Evolutionary conservation across 495 filamentous ascomycete genomes (phyloP).

Genomic region (Sporormia fimetaria): DNA sequence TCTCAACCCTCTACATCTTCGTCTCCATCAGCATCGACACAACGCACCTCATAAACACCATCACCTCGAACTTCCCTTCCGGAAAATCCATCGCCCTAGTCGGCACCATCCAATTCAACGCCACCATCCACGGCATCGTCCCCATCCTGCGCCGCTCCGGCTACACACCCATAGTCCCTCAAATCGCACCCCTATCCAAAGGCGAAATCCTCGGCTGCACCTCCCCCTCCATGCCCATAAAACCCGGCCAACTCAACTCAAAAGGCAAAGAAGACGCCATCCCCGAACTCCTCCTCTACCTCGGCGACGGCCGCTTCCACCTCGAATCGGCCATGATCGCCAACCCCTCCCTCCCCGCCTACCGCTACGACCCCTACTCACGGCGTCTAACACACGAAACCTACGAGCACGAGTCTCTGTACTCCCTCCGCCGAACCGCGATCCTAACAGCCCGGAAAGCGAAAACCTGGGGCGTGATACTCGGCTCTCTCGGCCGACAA

Average conservation of each 20-base stretch:
- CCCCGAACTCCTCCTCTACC: constrained; percentile 77
- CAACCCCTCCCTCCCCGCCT: constrained; percentile 79
- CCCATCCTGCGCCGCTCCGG: constrained; percentile 66
- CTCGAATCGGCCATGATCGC: constrained; percentile 98
- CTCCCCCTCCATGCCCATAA: constrained; percentile 55
- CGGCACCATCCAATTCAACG: constrained; percentile 98
- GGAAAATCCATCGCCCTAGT: constrained; percentile 85
- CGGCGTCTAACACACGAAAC: constrained; percentile 78
- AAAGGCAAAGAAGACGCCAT: constrained; percentile 33
- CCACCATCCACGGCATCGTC: constrained; percentile 75
- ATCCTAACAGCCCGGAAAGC: constrained; percentile 63
- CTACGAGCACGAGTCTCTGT: constrained; percentile 85
- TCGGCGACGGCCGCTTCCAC: constrained; percentile 94
- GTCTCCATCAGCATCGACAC: constrained; percentile 96
- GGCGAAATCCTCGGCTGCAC: constrained; percentile 97
- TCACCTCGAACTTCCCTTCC: constrained; percentile 77
- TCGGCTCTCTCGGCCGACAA: constrained; percentile 84
- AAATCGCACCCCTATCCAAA: constrained; percentile 82
- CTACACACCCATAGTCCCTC: constrained; percentile 73
- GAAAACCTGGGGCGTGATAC: constrained; percentile 84
- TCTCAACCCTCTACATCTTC: constrained; percentile 95
- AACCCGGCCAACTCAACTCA: constrained; percentile 6
- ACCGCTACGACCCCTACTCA: constrained; percentile 95
- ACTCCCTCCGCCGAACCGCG: constrained; percentile 62
- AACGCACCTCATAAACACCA: constrained; percentile 66